phyloP scores from a whole-genome alignment of 2,329 filamentous ascomycete species.

The Monosporascus ibericus region DNA sequence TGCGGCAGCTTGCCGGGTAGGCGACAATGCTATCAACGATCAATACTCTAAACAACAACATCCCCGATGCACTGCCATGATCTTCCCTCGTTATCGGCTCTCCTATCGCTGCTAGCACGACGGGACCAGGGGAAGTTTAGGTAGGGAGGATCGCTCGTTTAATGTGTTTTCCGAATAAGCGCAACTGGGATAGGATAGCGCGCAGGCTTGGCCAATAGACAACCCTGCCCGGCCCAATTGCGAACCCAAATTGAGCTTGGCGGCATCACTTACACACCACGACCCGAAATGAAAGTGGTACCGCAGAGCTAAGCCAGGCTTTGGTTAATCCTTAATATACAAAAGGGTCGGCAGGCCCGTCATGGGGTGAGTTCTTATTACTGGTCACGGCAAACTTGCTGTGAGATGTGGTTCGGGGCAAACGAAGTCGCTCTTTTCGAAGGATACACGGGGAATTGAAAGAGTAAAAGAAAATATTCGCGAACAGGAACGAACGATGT shows the following conservation, averaged over 20 bases:
- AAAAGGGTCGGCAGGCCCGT: too few species aligned
- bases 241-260: neutral
- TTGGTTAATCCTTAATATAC: neutral
- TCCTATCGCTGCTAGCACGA: too few species aligned
- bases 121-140: too few species aligned
- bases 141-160: neutral
- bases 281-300: neutral
- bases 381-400: too few species aligned
- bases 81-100: too few species aligned
- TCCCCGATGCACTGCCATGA: too few species aligned
- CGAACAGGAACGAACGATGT: neutral
- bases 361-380: too few species aligned
- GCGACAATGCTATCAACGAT: too few species aligned
- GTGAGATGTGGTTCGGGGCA: too few species aligned
- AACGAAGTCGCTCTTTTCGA: too few species aligned
- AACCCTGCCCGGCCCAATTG: neutral
- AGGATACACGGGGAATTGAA: neutral
- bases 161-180: neutral
- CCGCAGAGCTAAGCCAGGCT: neutral
- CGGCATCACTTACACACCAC: neutral
- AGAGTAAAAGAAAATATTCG: neutral
- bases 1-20: too few species aligned
- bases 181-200: neutral
- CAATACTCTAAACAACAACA: too few species aligned
- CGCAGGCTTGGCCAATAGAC: neutral